Percentiles rank a stretch among this genome's conserved stretches.
These are phyloP conservation scores for Fusarium subtropicale DNA, from an alignment of 2,329 filamentous ascomycete species.

Conservation along the genomic window DNA sequence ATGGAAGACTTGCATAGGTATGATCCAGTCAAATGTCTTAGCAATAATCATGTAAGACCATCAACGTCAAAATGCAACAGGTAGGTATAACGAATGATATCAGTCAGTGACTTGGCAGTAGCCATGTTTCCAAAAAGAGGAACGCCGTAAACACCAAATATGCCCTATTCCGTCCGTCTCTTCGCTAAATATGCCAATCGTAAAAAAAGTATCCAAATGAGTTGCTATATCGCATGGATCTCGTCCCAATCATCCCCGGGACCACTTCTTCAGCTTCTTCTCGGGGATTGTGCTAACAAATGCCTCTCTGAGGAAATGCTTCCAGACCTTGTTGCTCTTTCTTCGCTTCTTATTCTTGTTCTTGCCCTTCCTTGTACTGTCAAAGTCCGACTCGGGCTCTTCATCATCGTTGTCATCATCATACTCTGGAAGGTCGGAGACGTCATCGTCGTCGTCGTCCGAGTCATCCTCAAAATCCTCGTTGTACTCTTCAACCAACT, in stretches of 20 bases:
- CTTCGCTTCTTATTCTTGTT: conserved; percentile 59
- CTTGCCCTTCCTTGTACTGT: conserved; percentile 24
- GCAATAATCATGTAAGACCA: neutral
- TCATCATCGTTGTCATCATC: conserved; percentile 42
- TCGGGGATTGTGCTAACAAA: conserved; percentile 80
- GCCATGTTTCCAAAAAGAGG: neutral
- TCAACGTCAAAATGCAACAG: neutral
- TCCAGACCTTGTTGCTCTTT: conserved; percentile 76
- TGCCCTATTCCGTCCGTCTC: conserved; percentile 19
- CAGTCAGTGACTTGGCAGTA: neutral
- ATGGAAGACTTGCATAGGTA: neutral
- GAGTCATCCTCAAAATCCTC: conserved; percentile 46
- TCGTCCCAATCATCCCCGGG: conserved; percentile 29
- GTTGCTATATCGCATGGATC: conserved; percentile 8
- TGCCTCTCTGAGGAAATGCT: conserved; percentile 79
- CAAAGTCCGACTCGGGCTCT: conserved; percentile 34
- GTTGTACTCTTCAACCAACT: conserved; percentile 33
- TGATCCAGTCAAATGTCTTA: neutral
- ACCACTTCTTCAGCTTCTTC: conserved; percentile 70
- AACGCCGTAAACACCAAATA: conserved; percentile 36
- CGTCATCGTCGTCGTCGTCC: conserved; percentile 44
- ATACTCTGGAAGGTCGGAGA: conserved; percentile 25
- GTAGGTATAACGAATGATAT: neutral
- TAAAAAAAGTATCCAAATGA: conserved; percentile 12
- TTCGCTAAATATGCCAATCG: conserved; percentile 38